Evolutionary conservation across 2,329 filamentous ascomycete species (phyloP).

Genomic region (Cladosporium sp.): DNA sequence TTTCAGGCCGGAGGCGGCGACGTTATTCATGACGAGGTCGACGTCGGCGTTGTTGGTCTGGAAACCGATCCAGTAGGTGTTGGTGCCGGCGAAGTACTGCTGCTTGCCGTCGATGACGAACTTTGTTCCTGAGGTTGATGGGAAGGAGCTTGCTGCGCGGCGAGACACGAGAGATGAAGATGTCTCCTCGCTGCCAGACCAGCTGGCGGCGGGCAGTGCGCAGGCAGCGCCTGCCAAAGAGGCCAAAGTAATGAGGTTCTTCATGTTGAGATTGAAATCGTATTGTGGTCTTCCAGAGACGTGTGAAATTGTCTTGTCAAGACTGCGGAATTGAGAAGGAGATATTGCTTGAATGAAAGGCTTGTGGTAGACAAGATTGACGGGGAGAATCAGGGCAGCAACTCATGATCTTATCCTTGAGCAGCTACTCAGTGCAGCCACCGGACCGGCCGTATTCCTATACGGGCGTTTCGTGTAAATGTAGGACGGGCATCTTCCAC

Average conservation of each 20-base stretch:
- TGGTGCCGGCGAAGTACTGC: constrained; percentile 55
- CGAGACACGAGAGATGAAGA: background rate
- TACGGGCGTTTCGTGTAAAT: constrained; percentile 10
- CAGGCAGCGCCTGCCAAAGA: constrained; percentile 15
- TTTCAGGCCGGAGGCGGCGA: constrained; percentile 54
- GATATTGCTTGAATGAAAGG: background rate
- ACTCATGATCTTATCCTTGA: background rate
- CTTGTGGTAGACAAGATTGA: background rate
- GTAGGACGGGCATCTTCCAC: constrained; percentile 1
- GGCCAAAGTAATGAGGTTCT: background rate
- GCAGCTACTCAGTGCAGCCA: background rate
- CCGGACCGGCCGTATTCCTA: background rate
- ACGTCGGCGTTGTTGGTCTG: constrained; percentile 56
- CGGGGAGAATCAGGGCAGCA: background rate
- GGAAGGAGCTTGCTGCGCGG: constrained; percentile 14
- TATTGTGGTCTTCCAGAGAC: background rate
- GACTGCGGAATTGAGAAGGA: background rate
- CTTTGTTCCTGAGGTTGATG: constrained; percentile 26
- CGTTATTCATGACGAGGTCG: constrained; percentile 49
- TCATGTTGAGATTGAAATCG: background rate
- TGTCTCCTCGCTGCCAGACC: background rate
- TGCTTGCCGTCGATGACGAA: constrained; percentile 48
- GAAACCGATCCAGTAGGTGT: constrained; percentile 59
- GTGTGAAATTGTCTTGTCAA: background rate
- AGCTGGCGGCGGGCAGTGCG: constrained; percentile 8